Base-by-base conservation (phyloP, 352 stramenopile genomes). In the Pythium guiyangense region DNA sequence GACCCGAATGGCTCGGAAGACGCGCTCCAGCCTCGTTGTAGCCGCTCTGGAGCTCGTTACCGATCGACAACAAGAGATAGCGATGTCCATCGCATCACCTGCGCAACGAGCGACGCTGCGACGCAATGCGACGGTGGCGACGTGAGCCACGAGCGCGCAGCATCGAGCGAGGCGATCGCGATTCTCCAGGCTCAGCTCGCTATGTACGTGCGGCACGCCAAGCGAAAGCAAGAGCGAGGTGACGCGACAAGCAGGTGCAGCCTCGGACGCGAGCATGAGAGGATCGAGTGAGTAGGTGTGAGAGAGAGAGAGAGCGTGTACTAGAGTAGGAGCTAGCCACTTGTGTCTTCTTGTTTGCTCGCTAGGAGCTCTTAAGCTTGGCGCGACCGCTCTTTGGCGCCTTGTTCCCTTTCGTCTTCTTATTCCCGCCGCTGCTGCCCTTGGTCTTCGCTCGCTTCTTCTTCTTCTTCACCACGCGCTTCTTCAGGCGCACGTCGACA, bases 371-470 rank as follows among this genome's bases (percentile, higher is more conserved):
- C 31, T 37, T 37, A 10, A 53, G 54, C 44, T 52, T 63, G 42
- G 11, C 42, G 5, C 43, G 31, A 9, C 48, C 18, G 42, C 60
- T 70, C 51, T 72, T 74, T 11, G 42, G 17, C 4, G 50, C 52
- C 60, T 75, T 79, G 49, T 43, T 40, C 40, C 65, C 27, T 47
- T 70, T 70, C 20, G 49, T 62, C 22, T 73, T 74, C 46, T 75
- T 75, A 34, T 69, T 76, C 51, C 67, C 17, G 43, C 63, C 25
- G 42, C 69, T 70, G 22, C 43, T 20, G 26, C 62, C 22, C 54
- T 70, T 70, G 60, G 71, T 82, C 34, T 55, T 63, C 15, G 71
- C 72, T 42, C 73, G 73, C 39, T 70, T 77, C 51, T 70, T 72
- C 62, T 71, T 72, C 25, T 75, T 79, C 63, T 84, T 86, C 34